These are phyloP conservation scores for Apiotrichum laibachii DNA, from an alignment of 1,284 basidiomycete genomes.

Conservation along the genomic window DNA sequence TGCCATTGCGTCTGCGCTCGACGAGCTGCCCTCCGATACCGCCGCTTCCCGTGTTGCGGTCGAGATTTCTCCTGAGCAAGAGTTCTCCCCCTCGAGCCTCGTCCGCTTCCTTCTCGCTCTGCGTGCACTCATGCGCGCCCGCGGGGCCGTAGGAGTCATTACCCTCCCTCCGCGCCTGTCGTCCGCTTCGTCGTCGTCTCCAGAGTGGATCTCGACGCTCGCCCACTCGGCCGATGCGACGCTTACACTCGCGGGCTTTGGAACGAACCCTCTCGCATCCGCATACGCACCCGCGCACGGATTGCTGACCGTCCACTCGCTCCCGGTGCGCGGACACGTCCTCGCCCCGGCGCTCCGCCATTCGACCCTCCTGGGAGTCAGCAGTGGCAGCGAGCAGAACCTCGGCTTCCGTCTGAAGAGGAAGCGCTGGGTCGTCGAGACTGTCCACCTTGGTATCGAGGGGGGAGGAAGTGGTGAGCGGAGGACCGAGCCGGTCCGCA, in stretches of 20 bases:
- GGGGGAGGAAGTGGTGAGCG: constrained; percentile 87
- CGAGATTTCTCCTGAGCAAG: constrained; percentile 60
- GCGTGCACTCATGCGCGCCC: constrained; percentile 60
- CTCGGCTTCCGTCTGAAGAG: constrained; percentile 90
- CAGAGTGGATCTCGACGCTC: constrained; percentile 71
- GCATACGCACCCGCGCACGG: constrained; percentile 82
- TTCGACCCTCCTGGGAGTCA: constrained; percentile 71
- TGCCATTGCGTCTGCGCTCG: constrained; percentile 6
- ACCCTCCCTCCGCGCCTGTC: constrained; percentile 58
- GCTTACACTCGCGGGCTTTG: constrained; percentile 72
- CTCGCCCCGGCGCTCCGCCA: constrained; percentile 70
- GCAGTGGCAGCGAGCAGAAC: constrained; percentile 48
- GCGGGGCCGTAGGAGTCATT: constrained; percentile 63
- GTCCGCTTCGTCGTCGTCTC: not conserved
- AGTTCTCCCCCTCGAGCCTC: constrained; percentile 59
- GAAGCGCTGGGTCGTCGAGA: constrained; percentile 83
- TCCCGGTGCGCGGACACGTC: constrained; percentile 68
- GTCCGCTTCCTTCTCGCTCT: constrained; percentile 67
- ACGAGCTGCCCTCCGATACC: not conserved
- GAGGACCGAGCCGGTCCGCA: constrained; percentile 56
- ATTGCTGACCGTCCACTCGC: constrained; percentile 67
- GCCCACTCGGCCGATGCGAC: constrained; percentile 74
- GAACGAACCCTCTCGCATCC: constrained; percentile 54
- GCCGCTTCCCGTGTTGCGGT: constrained; percentile 61
- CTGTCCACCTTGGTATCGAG: constrained; percentile 86